Base-by-base conservation (phyloP, 2,329 filamentous ascomycete species). In the Paraphoma sp. region DNA sequence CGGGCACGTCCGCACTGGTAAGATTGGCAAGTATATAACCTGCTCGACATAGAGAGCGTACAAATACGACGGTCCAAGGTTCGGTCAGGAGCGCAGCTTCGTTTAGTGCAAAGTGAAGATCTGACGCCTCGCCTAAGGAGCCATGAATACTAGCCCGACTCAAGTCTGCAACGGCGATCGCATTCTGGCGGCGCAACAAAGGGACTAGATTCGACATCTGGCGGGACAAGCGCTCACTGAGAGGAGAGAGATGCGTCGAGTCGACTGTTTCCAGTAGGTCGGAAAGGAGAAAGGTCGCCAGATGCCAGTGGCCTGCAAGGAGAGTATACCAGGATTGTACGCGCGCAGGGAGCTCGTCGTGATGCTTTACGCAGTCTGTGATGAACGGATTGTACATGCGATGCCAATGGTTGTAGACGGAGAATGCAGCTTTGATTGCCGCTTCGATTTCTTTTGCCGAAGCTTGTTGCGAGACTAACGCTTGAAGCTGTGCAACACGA, bases 311-410 rank as follows among this genome's bases (percentile, higher is more conserved):
- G 0, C 81, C 82, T 0, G 80, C 76, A 17, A 87, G 78, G 41
- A 84, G 82, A 9, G 85, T 79, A 56, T 86, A 86, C 85, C 85
- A 87, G 40, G 84, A 84, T 62, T 85, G 84, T 3, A 87, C 80
- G 10, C 82, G 81, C 10, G 80, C 62, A 0, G 84, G 83, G 0
- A 87, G 78, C 0, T 70, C 62, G 40, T 82, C 76, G 55, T 85
- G 84, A 54, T 83, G 71, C 1, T 77, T 71, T 16, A 85, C 72
- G 45, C 84, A 80, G 55, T 85, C 82, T n/a, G 76, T 68, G 62
- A 86, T 83, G 61, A 87, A 84, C 1, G 75, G 76, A 1, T 79
- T 79, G 59, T 86, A 85, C 0, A 78, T 79, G 23, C 70, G 66
- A 51, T 83, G 82, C 85, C 85, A 87, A 68, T 86, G 80, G 43